phyloP scores from a whole-genome alignment of 306 rosid genomes.

The Lathyrus oleraceus region DNA sequence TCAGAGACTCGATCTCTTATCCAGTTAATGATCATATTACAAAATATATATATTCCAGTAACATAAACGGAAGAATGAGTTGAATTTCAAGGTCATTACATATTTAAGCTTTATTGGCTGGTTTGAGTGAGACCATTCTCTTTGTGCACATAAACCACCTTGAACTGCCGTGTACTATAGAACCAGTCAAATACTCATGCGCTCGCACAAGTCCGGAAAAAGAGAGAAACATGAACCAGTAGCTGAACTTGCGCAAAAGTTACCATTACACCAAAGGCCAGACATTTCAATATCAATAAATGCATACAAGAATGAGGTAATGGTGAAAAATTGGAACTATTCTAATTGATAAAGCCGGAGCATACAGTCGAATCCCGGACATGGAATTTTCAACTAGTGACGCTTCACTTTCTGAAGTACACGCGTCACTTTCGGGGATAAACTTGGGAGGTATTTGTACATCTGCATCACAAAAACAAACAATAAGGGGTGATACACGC shows the following conservation, averaged over 20 bases:
- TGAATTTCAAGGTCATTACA: not conserved
- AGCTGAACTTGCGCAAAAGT: conserved; percentile 24
- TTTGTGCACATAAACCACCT: not conserved
- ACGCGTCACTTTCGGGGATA: conserved; percentile 79
- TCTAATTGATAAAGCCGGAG: conserved; percentile 10
- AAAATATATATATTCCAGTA: not conserved
- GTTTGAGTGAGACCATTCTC: conserved; percentile 11
- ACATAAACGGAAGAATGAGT: not conserved
- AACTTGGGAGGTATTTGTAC: conserved; percentile 84
- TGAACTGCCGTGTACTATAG: not conserved
- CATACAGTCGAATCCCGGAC: conserved; percentile 25
- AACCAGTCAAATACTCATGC: not conserved
- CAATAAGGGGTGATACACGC: not conserved
- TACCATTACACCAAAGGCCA: conserved; percentile 23
- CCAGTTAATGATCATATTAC: not conserved
- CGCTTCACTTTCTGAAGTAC: conserved; percentile 83
- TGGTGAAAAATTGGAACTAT: conserved; percentile 27
- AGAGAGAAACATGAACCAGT: conserved; percentile 21
- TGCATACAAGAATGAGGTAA: conserved; percentile 34
- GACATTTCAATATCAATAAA: conserved; percentile 34
- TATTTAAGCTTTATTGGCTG: not conserved
- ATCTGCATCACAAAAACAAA: conserved; percentile 55
- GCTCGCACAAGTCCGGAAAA: not conserved
- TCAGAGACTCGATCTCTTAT: not conserved
- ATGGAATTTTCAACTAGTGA: conserved; percentile 53